Percentiles rank a stretch among this genome's conserved stretches.
Evolutionary conservation across 805 yeast species (phyloP).

Genomic region (Pichia nanzhaoensis): DNA sequence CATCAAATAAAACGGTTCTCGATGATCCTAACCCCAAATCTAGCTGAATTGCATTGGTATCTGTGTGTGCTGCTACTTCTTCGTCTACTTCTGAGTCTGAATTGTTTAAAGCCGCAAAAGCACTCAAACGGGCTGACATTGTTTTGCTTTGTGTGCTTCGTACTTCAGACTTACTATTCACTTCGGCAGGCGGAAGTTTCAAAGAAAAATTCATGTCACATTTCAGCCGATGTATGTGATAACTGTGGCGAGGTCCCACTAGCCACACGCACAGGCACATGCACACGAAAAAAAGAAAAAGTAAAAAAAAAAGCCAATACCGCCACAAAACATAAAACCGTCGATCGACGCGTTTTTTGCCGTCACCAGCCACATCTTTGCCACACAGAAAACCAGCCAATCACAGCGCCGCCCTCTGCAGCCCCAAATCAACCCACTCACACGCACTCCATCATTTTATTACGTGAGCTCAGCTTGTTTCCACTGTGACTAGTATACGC

Average conservation of each 20-base stretch:
- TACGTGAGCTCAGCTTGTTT: neutral
- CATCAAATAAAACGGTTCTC: neutral
- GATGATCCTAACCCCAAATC: slow-evolving; percentile 2
- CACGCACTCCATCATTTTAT: neutral
- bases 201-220: too few relatives aligned
- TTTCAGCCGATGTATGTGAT: too few relatives aligned
- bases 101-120: slow-evolving; percentile 30
- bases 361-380: too few relatives aligned
- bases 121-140: slow-evolving; percentile 20
- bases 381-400: too few relatives aligned
- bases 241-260: too few relatives aligned
- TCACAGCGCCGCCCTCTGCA: too few relatives aligned
- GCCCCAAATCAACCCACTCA: too few relatives aligned
- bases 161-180: neutral
- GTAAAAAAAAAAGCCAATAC: neutral
- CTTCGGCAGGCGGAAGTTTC: neutral
- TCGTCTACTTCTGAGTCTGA: slow-evolving; percentile 10
- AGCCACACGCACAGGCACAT: too few relatives aligned
- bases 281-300: neutral
- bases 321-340: too few relatives aligned
- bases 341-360: too few relatives aligned
- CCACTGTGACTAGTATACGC: too few relatives aligned
- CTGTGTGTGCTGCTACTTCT: neutral
- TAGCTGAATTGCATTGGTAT: neutral
- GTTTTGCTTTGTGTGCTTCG: neutral